phyloP scores from a whole-genome alignment of 2,329 filamentous ascomycete species.

The Colletotrichum theobromicola region DNA sequence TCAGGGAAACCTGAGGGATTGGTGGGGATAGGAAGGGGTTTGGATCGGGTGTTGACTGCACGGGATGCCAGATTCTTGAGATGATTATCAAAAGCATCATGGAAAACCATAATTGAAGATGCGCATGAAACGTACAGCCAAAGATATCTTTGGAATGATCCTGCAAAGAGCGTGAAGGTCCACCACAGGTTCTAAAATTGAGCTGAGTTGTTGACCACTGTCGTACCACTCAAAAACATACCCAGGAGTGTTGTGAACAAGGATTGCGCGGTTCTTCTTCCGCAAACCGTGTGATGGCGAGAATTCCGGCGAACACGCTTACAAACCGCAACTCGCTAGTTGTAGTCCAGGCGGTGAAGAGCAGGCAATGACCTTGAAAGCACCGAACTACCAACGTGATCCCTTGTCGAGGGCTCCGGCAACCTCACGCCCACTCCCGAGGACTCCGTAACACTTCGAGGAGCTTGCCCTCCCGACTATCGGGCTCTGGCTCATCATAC shows the following conservation, averaged over 20 bases:
- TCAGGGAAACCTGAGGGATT: not conserved
- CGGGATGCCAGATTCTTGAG: not conserved
- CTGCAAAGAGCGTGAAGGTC: too few species aligned
- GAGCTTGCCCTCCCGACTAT: conserved; percentile 77
- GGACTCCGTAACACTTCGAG: conserved; percentile 72
- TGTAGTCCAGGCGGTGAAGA: not conserved
- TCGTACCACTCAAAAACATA: accelerated
- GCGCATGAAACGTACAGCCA: too few species aligned
- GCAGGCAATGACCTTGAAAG: not conserved
- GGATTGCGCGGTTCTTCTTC: accelerated
- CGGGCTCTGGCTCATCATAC: conserved; percentile 75
- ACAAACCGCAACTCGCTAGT: not conserved
- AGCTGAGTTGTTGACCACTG: too few species aligned
- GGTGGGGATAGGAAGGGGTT: not conserved
- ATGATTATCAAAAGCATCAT: not conserved
- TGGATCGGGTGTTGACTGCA: accelerated
- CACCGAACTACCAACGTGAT: not conserved
- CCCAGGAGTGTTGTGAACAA: accelerated
- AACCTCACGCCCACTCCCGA: conserved; percentile 67
- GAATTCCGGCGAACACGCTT: not conserved
- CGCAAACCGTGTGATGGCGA: not conserved
- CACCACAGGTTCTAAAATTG: too few species aligned
- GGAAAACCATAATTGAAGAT: not conserved
- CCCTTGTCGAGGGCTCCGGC: not conserved
- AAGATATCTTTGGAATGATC: too few species aligned